Evolutionary conservation across 2,329 filamentous ascomycete species (phyloP).

Genomic region (Colletotrichum sp.): DNA sequence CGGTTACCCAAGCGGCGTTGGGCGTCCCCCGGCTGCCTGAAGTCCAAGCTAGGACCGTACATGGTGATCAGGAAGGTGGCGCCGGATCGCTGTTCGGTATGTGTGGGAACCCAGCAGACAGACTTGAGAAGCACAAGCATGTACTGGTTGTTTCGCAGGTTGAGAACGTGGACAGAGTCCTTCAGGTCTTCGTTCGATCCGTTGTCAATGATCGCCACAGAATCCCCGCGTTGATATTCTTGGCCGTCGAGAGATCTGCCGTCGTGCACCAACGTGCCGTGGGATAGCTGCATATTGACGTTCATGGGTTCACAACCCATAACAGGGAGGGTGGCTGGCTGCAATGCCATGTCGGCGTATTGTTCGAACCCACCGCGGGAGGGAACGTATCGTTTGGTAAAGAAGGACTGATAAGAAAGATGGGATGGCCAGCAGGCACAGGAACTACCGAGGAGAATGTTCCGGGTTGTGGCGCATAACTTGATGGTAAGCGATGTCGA

Average conservation of each 20-base stretch:
- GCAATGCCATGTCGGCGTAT: not conserved
- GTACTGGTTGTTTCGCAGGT: conserved; percentile 10
- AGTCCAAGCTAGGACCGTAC: conserved; percentile 14
- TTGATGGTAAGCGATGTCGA: not conserved
- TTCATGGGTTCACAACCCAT: not conserved
- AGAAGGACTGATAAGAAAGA: not conserved
- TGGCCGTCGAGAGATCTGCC: conserved; percentile 16
- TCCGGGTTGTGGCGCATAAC: not conserved
- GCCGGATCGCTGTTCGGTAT: conserved; percentile 18
- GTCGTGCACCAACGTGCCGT: conserved; percentile 14
- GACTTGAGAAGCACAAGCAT: conserved; percentile 12
- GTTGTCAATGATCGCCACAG: conserved; percentile 14
- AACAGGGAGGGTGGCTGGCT: not conserved
- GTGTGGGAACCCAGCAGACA: conserved; percentile 22
- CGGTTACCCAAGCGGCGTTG: conserved; percentile 7
- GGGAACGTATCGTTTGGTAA: not conserved
- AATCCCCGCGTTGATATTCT: conserved; percentile 12
- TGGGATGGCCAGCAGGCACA: not conserved
- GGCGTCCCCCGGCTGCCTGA: not conserved
- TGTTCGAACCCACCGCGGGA: not conserved
- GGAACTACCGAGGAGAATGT: not conserved
- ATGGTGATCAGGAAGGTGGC: conserved; percentile 15
- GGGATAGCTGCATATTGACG: conserved; percentile 13
- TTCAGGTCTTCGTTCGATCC: not conserved
- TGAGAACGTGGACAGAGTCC: conserved; percentile 12